These are phyloP conservation scores for Fusarium azukiicola DNA, from an alignment of 2,329 filamentous ascomycete species.

Conservation along the genomic window DNA sequence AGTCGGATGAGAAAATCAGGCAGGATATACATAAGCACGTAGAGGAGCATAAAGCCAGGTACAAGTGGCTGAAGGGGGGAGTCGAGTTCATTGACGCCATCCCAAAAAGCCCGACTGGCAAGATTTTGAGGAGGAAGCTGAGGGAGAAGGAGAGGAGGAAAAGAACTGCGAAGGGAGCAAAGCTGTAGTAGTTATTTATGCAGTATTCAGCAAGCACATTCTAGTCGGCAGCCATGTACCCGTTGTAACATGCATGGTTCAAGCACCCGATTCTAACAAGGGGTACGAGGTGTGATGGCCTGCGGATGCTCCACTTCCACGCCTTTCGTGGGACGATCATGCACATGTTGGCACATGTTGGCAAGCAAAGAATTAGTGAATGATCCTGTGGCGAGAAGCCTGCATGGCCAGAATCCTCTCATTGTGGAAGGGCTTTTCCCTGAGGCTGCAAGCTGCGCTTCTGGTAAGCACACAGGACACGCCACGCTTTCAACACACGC, in stretches of 20 bases:
- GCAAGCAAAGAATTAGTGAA: background rate
- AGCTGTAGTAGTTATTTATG: background rate
- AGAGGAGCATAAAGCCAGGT: slow-evolving; percentile 81
- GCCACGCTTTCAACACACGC: background rate
- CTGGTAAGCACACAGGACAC: background rate
- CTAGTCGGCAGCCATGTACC: too few relatives aligned
- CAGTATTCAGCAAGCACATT: background rate
- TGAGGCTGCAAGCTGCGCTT: background rate
- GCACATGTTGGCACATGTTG: too few relatives aligned
- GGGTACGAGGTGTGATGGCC: too few relatives aligned
- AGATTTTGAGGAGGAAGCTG: slow-evolving; percentile 71
- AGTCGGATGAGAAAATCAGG: slow-evolving; percentile 71
- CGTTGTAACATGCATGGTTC: background rate
- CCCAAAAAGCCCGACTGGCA: slow-evolving; percentile 87
- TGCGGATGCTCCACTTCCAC: background rate
- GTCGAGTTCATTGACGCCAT: slow-evolving; percentile 83
- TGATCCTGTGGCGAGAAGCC: background rate
- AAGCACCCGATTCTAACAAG: background rate
- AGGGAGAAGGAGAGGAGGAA: slow-evolving; percentile 22
- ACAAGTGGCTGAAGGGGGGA: slow-evolving; percentile 83
- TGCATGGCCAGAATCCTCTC: background rate
- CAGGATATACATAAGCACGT: slow-evolving; percentile 80
- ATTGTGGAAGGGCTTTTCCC: background rate
- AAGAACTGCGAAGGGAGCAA: background rate
- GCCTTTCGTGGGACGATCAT: too few relatives aligned